These are phyloP conservation scores for Artemisia annua DNA, from an alignment of 129 eudicot species.

Conservation along the genomic window DNA sequence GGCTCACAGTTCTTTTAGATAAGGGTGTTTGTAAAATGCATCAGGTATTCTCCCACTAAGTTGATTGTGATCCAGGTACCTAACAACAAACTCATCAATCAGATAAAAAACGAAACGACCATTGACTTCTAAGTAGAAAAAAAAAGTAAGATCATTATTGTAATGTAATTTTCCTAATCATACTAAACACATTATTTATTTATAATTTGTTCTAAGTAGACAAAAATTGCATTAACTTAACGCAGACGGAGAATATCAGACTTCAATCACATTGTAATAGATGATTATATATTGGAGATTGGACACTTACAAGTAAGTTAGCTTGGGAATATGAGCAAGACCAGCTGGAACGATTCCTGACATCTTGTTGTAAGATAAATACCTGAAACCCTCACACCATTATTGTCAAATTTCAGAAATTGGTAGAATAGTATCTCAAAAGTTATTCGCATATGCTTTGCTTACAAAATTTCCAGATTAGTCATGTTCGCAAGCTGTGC, in stretches of 20 bases:
- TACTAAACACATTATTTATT: not conserved
- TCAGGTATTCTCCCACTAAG: constrained; percentile 94
- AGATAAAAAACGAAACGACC: not conserved
- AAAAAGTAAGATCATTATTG: no score
- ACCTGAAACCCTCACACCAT: constrained; percentile 46
- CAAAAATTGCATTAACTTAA: not conserved
- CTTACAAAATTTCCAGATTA: constrained; percentile 91
- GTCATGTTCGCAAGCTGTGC: constrained; percentile 92
- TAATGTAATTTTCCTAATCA: not conserved
- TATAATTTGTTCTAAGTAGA: not conserved
- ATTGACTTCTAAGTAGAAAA: not conserved
- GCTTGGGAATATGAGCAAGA: constrained; percentile 81
- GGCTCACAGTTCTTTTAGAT: constrained; percentile 85
- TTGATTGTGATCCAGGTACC: constrained; percentile 98
- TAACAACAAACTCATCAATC: constrained; percentile 24
- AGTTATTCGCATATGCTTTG: constrained; percentile 1
- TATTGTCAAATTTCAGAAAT: not conserved
- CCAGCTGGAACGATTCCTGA: constrained; percentile 85
- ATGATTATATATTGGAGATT: constrained; percentile 11
- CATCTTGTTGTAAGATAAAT: constrained; percentile 93
- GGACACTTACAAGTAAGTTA: constrained; percentile 80
- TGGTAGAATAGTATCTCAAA: not conserved
- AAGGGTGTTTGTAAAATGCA: constrained; percentile 91
- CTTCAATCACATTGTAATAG: not conserved
- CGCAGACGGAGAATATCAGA: not conserved